These are phyloP conservation scores for Neostapfia colusana DNA, from an alignment of 176 grass and related monocot genomes.

Conservation along the genomic window DNA sequence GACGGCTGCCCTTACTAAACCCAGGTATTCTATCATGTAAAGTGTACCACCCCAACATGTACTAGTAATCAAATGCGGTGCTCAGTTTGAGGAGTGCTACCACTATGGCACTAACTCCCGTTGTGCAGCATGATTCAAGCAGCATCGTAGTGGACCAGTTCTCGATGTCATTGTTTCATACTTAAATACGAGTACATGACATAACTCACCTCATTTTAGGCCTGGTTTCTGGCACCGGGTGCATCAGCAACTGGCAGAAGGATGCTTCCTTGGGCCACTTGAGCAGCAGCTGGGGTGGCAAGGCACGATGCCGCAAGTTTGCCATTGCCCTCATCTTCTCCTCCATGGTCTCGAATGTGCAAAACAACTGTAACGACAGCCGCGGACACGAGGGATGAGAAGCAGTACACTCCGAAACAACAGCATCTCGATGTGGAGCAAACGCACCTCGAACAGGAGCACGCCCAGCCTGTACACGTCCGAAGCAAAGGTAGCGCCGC, in stretches of 20 bases:
- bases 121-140: constrained; percentile 20
- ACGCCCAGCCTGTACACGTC: constrained; percentile 93
- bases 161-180: background rate
- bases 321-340: constrained; percentile 83
- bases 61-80: constrained; percentile 5
- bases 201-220: constrained; percentile 76
- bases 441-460: constrained; percentile 81
- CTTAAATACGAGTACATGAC: background rate
- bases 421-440: background rate
- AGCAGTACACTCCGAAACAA: background rate
- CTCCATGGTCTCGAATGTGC: constrained; percentile 75
- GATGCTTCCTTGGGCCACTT: constrained; percentile 96
- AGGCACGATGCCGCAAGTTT: constrained; percentile 76
- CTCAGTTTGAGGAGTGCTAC: constrained; percentile 7
- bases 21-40: background rate
- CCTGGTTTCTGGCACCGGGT: constrained; percentile 67
- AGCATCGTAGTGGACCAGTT: background rate
- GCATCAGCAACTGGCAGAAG: constrained; percentile 95
- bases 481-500: constrained; percentile 62
- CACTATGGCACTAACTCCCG: background rate
- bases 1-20: background rate
- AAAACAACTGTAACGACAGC: constrained; percentile 62
- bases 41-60: background rate
- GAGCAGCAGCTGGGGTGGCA: constrained; percentile 77
- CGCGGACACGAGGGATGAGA: background rate